phyloP scores from a whole-genome alignment of 2,329 filamentous ascomycete genomes.

The Pseudopithomyces chartarum region DNA sequence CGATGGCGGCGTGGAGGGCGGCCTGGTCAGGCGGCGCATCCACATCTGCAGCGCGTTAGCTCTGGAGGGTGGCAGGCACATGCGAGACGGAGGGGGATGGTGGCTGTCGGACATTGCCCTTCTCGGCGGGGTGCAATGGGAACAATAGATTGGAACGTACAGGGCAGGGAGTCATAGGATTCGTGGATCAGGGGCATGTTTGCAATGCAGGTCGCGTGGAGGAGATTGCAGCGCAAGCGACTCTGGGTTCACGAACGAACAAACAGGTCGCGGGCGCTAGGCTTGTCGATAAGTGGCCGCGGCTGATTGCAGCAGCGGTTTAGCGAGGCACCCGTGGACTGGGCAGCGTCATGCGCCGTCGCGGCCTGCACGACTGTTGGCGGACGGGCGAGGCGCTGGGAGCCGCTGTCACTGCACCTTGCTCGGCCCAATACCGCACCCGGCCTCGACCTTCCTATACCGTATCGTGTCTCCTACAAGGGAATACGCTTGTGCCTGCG shows the following conservation, averaged over 20 bases:
- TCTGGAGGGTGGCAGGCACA: conserved; percentile 47
- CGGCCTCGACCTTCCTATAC: conserved; percentile 6
- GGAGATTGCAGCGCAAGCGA: conserved; percentile 18
- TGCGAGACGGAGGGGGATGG: conserved; percentile 50
- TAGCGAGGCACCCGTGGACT: conserved; percentile 5
- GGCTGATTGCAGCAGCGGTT: neutral
- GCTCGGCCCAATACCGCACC: neutral
- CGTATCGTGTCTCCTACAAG: neutral
- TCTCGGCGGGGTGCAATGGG: conserved; percentile 13
- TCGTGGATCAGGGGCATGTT: conserved; percentile 70
- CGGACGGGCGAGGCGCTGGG: neutral
- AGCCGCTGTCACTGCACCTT: neutral
- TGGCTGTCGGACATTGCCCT: conserved; percentile 65
- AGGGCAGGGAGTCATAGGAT: conserved; percentile 80
- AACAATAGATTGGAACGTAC: conserved; percentile 54
- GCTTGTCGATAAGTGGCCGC: conserved; percentile 11
- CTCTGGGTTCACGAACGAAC: conserved; percentile 5
- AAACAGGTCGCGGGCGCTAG: conserved; percentile 9
- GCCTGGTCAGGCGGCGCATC: conserved; percentile 70
- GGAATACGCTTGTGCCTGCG: neutral
- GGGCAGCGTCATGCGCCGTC: conserved; percentile 16
- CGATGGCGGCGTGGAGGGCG: conserved; percentile 68
- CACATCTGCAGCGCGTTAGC: conserved; percentile 66
- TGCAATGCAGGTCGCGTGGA: conserved; percentile 8
- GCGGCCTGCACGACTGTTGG: neutral